Conservation (phyloP, 805 yeast genomes). For the Cyberlindnera bimundalis region DNA sequence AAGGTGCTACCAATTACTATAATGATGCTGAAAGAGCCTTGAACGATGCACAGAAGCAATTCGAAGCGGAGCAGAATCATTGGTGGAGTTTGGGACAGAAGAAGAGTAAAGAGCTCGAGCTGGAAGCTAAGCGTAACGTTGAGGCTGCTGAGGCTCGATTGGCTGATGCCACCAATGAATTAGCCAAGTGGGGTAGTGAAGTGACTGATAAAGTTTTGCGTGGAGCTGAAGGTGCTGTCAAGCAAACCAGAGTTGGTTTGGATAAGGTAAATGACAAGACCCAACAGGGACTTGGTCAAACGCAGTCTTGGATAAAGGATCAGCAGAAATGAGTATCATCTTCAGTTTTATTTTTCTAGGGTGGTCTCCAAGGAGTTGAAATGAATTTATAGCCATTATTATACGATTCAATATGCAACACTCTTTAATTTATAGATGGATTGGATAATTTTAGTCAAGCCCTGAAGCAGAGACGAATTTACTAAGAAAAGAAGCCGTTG, state of each 20-base stretch:
- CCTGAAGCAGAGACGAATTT: too few relatives aligned
- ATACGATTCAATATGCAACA: too few relatives aligned
- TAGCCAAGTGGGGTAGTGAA: conserved; percentile 29
- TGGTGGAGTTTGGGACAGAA: conserved; percentile 41
- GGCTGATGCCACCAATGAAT: conserved; percentile 15
- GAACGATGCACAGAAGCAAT: conserved; percentile 34
- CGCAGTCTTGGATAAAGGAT: conserved; percentile 25
- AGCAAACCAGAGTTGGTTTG: conserved; percentile 26
- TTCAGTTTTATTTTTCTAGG: too few relatives aligned
- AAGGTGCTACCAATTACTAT: conserved; percentile 28
- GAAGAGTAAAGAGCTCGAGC: conserved; percentile 33
- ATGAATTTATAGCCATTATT: too few relatives aligned
- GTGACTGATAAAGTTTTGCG: conserved; percentile 30
- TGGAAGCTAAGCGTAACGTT: conserved; percentile 30
- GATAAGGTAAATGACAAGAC: conserved; percentile 23
- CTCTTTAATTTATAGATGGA: too few relatives aligned
- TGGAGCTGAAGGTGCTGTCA: conserved; percentile 30
- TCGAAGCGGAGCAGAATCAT: conserved; percentile 30
- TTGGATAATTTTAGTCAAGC: too few relatives aligned
- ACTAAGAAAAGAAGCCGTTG: too few relatives aligned
- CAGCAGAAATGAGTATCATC: conserved; percentile 15
- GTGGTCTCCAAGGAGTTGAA: too few relatives aligned
- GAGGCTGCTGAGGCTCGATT: conserved; percentile 26
- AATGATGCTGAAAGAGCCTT: conserved; percentile 32
- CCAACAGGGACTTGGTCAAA: conserved; percentile 21